These are phyloP conservation scores for Cydonia oblonga DNA, from an alignment of 331 rosid genomes.

Conservation along the genomic window DNA sequence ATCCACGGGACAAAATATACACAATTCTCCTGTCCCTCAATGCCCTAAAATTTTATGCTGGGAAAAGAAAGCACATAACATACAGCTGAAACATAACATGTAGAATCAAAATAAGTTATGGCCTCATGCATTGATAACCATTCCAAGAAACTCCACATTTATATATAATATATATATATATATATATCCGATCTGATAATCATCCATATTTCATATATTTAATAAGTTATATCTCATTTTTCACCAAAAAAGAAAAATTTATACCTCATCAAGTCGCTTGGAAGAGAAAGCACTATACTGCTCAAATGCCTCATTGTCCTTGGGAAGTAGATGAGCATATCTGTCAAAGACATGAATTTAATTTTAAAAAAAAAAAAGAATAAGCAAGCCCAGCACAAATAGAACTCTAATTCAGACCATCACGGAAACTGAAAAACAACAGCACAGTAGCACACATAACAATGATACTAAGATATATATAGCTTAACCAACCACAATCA, in stretches of 20 bases:
- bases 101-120: not conserved
- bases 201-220: not conserved
- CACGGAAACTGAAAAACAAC: not conserved
- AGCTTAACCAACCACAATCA: not conserved
- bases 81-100: not conserved
- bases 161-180: too few relatives aligned
- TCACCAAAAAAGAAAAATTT: not conserved
- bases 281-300: constrained; percentile 64
- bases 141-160: not conserved
- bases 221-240: not conserved
- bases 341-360: constrained; percentile 24
- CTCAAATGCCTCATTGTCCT: constrained; percentile 82
- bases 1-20: not conserved
- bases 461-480: not conserved
- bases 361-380: too few relatives aligned
- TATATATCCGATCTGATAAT: not conserved
- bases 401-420: not conserved
- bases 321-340: constrained; percentile 84
- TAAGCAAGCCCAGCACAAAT: not conserved
- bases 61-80: not conserved
- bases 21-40: not conserved
- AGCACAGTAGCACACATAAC: not conserved
- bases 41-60: not conserved
- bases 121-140: not conserved
- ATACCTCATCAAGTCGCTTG: constrained; percentile 96